These are phyloP conservation scores for Daldinia caldariorum DNA, from an alignment of 495 filamentous ascomycete species.

Conservation along the genomic window DNA sequence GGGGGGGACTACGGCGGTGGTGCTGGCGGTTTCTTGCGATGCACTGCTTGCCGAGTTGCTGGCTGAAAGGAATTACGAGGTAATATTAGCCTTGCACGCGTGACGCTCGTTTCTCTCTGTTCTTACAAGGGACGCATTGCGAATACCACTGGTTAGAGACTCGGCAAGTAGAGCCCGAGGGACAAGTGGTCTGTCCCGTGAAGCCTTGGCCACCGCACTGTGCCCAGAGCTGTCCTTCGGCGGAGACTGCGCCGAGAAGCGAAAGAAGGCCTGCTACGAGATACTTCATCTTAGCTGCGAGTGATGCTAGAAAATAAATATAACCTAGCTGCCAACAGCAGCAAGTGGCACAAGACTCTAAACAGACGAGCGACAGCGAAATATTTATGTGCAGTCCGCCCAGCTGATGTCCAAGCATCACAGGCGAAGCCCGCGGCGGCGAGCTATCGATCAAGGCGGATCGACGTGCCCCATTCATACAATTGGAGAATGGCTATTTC, in stretches of 20 bases:
- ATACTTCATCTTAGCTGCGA: slow-evolving; percentile 42
- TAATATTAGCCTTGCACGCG: slow-evolving; percentile 21
- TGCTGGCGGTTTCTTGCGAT: not conserved
- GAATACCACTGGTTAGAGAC: slow-evolving; percentile 60
- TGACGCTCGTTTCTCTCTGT: not conserved
- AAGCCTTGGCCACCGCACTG: slow-evolving; percentile 64
- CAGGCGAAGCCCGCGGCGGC: not conserved
- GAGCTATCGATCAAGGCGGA: slow-evolving; percentile 34
- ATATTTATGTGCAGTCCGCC: not conserved
- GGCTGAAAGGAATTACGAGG: not conserved
- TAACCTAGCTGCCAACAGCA: not conserved
- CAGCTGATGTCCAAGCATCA: slow-evolving; percentile 10
- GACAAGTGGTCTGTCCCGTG: slow-evolving; percentile 59
- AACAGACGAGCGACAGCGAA: not conserved
- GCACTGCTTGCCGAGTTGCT: slow-evolving; percentile 9
- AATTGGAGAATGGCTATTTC: slow-evolving; percentile 26
- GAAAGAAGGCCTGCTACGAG: slow-evolving; percentile 33
- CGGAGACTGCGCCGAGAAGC: slow-evolving; percentile 30
- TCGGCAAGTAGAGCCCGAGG: slow-evolving; percentile 55
- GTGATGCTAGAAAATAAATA: not conserved
- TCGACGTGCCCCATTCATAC: slow-evolving; percentile 41
- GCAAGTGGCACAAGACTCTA: not conserved
- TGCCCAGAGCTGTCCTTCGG: slow-evolving; percentile 45
- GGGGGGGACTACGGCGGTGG: not conserved
- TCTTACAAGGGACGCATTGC: slow-evolving; percentile 52